phyloP scores from a whole-genome alignment of 352 stramenopile genomes.

The Globisporangium uncinulatum region DNA sequence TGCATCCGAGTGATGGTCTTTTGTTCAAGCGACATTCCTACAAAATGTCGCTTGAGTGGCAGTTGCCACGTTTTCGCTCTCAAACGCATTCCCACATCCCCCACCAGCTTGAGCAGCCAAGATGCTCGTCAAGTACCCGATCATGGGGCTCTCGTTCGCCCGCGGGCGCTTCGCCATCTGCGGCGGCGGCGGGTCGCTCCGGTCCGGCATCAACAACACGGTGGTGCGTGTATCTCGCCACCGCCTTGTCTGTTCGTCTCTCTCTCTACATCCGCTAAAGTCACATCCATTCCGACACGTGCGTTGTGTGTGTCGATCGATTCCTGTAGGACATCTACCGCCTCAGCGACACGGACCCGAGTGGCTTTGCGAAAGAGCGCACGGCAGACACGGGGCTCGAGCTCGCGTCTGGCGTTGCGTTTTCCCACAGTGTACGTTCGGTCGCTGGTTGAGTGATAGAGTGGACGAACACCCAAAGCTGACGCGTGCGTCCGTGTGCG shows the following conservation, averaged over 20 bases:
- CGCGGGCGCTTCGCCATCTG: conserved; percentile 74
- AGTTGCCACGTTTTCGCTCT: no score
- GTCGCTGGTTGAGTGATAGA: background rate
- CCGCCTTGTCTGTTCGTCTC: background rate
- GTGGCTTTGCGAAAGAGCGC: conserved; percentile 60
- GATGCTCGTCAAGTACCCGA: conserved; percentile 83
- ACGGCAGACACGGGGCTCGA: conserved; percentile 66
- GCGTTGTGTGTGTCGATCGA: background rate
- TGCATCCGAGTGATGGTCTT: background rate
- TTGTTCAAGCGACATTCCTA: background rate
- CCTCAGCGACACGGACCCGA: conserved; percentile 54
- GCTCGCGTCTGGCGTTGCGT: conserved; percentile 67
- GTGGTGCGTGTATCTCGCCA: conserved; percentile 36
- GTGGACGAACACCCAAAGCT: background rate
- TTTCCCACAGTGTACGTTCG: conserved; percentile 52
- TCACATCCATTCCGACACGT: background rate
- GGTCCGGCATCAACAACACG: conserved; percentile 84
- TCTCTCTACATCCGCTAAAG: background rate
- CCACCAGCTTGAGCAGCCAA: conserved; percentile 1
- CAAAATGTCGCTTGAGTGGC: no score
- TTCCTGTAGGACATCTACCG: conserved; percentile 61
- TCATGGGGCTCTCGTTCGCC: conserved; percentile 77
- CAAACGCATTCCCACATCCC: background rate
- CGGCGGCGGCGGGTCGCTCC: conserved; percentile 73
- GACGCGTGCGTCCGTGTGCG: no score